Evolutionary conservation across 2,329 filamentous ascomycete species (phyloP).

Genomic region (Aspergillus thermomutatus): DNA sequence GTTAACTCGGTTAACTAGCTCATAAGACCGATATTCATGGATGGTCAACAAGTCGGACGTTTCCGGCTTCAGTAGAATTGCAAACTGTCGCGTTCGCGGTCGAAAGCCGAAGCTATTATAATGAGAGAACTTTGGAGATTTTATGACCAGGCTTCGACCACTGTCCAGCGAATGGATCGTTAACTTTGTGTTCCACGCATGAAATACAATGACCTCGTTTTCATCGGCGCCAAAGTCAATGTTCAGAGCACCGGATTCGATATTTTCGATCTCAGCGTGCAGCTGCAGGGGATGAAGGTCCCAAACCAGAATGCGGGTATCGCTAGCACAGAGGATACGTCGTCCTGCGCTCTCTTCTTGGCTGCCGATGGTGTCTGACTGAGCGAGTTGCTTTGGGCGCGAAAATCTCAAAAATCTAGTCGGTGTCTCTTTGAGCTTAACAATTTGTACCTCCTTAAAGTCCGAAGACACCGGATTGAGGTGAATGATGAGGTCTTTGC

Average conservation of each 20-base stretch:
- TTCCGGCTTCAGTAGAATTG: constrained; percentile 40
- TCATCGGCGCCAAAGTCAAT: constrained; percentile 38
- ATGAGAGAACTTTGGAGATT: constrained; percentile 38
- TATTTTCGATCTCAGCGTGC: constrained; percentile 39
- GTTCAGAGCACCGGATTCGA: constrained; percentile 34
- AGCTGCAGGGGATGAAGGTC: constrained; percentile 34
- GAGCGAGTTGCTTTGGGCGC: constrained; percentile 3
- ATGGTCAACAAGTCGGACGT: constrained; percentile 37
- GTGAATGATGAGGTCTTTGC: constrained; percentile 33
- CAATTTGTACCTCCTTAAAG: constrained; percentile 29
- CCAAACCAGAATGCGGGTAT: constrained; percentile 35
- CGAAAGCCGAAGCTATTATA: constrained; percentile 37
- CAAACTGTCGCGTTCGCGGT: constrained; percentile 38
- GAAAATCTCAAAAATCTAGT: constrained; percentile 33
- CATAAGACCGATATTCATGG: constrained; percentile 35
- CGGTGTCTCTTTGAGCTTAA: constrained; percentile 30
- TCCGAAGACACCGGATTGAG: constrained; percentile 26
- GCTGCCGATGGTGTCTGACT: background rate
- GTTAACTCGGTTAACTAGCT: constrained; percentile 30
- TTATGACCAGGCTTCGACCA: constrained; percentile 37
- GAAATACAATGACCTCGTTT: constrained; percentile 38
- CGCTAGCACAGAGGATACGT: constrained; percentile 34
- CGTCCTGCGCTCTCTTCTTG: constrained; percentile 16
- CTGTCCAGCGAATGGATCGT: constrained; percentile 34
- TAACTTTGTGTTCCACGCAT: constrained; percentile 39